Percentiles rank a stretch among this genome's conserved stretches.
These are phyloP conservation scores for Melampsora abietis-canadensis DNA, from an alignment of 1,284 basidiomycete genomes.

Conservation along the genomic window DNA sequence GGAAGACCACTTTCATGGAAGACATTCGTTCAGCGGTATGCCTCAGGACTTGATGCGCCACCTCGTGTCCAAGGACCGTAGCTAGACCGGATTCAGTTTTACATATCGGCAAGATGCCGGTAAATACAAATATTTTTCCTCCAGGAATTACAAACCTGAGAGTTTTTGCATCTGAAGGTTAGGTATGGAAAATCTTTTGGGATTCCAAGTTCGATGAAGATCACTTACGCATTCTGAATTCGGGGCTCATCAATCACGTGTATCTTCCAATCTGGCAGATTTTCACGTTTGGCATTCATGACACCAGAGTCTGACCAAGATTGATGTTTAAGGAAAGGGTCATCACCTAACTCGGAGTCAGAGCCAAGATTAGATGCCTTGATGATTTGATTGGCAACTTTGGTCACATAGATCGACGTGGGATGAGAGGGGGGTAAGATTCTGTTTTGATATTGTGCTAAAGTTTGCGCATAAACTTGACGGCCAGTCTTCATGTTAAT, in stretches of 20 bases:
- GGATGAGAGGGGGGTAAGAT: constrained; percentile 48
- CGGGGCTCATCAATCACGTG: constrained; percentile 40
- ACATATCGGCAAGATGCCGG: constrained; percentile 40
- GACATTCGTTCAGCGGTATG: constrained; percentile 52
- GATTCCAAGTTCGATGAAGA: not conserved
- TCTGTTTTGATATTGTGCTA: constrained; percentile 47
- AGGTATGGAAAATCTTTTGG: not conserved
- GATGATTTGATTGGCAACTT: constrained; percentile 50
- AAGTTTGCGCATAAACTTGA: constrained; percentile 49
- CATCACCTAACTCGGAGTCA: not conserved
- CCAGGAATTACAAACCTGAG: constrained; percentile 49
- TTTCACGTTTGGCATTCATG: constrained; percentile 9
- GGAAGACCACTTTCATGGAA: constrained; percentile 49
- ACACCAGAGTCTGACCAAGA: not conserved
- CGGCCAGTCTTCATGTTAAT: constrained; percentile 46
- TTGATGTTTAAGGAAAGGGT: constrained; percentile 4
- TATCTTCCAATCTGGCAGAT: constrained; percentile 38
- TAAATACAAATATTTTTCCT: constrained; percentile 51
- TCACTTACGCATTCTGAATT: constrained; percentile 38
- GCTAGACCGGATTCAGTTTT: constrained; percentile 51
- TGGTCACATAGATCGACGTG: constrained; percentile 44
- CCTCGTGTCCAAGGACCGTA: constrained; percentile 52
- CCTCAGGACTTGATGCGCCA: constrained; percentile 51
- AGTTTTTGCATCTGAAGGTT: not conserved
- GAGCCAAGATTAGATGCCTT: constrained; percentile 46